Evolutionary conservation across 441 rosid genomes (phyloP), one percentile per base, ranked within the genome.

Genomic region (Mallotus japonicus): DNA sequence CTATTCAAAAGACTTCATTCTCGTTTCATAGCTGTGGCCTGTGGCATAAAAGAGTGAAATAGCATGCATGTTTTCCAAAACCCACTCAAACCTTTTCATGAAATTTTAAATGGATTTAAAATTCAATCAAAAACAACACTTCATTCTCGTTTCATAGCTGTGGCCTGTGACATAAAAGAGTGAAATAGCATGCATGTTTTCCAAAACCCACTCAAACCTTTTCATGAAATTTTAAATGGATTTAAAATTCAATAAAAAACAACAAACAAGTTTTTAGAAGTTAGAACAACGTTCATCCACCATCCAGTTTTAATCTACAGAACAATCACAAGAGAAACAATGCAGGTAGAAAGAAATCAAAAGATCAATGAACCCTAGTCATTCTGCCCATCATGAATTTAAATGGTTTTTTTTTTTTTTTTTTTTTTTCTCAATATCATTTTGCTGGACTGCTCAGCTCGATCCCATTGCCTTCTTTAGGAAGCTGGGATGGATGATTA

Each of bases 381-480:
- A 50, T 61, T 74, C 64, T 59, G 62, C 34, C 19, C 55, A 66
- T 65, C 68, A 6, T 16, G 15, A 34, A 32, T 59, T 62, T 20
- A 60, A 12, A 16, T 47, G 14, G 14, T 40, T 37, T 6, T 53
- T n/a, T n/a, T n/a, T n/a, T n/a, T n/a, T n/a, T n/a, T n/a, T n/a
- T n/a, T n/a, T n/a, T n/a, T n/a, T 66, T 22, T n/a, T 72, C 62
- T 55, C 53, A 6, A 15, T 57, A 56, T 61, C 51, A 1, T 65
- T 34, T 53, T 28, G 44, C 49, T 75, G n/a, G 54, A 58, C 20
- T 12, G 58, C 57, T 74, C 82, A 7, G 42, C 37, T 13, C 55
- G 50, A 62, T 70, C 40, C 80, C 80, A 49, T 65, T 75, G 37
- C 59, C 37, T 46, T 78, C 78, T 50, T 34, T 59, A 2, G 60